These are phyloP conservation scores for Fusarium mangiferae DNA, from an alignment of 2,329 filamentous ascomycete genomes.

Conservation along the genomic window DNA sequence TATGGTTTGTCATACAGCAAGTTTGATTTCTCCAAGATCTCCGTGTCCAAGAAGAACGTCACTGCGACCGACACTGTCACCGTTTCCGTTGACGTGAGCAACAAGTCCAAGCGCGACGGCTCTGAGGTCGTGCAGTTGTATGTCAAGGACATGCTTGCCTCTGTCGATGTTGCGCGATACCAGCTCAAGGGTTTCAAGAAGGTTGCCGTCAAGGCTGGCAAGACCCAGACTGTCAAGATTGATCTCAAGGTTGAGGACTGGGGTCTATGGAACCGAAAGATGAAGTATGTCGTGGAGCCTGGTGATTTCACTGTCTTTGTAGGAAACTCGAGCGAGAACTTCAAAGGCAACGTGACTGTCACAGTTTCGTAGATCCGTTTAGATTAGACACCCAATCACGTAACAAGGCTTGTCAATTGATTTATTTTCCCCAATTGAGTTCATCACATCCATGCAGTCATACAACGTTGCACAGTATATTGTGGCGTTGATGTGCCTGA, in stretches of 20 bases:
- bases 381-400: not conserved
- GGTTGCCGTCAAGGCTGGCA: constrained; percentile 67
- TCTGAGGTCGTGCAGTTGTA: constrained; percentile 77
- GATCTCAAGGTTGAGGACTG: constrained; percentile 66
- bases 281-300: constrained; percentile 79
- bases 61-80: constrained; percentile 64
- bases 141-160: constrained; percentile 69
- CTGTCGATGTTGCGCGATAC: constrained; percentile 72
- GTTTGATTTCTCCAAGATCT: constrained; percentile 68
- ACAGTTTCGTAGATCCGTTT: constrained; percentile 52
- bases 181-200: constrained; percentile 75
- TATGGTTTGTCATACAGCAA: constrained; percentile 73
- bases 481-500: not conserved
- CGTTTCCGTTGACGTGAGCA: constrained; percentile 70
- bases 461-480: not conserved
- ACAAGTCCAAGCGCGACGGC: constrained; percentile 66
- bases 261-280: constrained; percentile 67
- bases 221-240: constrained; percentile 63
- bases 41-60: constrained; percentile 60
- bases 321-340: constrained; percentile 68
- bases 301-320: constrained; percentile 73
- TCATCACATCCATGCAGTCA: not conserved
- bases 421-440: not conserved
- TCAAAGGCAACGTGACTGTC: constrained; percentile 66
- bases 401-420: not conserved